A percentile compares a stretch with the other conserved stretches of the same genome.
phyloP scores from a whole-genome alignment of 352 stramenopile genomes.

The Aphanomyces cochlioides region DNA sequence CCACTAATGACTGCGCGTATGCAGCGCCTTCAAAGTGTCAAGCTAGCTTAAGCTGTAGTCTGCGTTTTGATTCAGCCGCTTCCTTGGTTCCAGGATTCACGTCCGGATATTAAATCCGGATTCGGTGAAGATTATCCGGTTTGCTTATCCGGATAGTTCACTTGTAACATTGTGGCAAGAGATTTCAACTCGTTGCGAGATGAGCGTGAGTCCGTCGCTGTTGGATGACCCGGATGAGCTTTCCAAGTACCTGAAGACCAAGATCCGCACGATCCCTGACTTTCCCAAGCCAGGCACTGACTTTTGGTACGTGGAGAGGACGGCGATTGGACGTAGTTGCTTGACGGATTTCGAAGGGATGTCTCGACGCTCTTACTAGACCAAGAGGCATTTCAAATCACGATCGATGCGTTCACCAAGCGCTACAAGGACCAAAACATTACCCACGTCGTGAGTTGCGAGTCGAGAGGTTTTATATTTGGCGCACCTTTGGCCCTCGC shows the following conservation, averaged over 20 bases:
- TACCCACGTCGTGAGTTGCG: conserved; percentile 77
- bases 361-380: conserved; percentile 71
- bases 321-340: not conserved
- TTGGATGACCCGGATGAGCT: conserved; percentile 52
- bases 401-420: conserved; percentile 61
- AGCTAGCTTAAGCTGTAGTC: no score
- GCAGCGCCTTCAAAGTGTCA: no score
- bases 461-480: conserved; percentile 81
- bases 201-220: conserved; percentile 34
- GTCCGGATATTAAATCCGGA: no score
- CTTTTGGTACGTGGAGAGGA: conserved; percentile 37
- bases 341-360: conserved; percentile 36
- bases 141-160: not conserved
- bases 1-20: no score
- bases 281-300: conserved; percentile 52
- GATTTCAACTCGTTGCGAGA: not conserved
- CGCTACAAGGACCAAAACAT: conserved; percentile 56
- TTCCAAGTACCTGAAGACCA: conserved; percentile 53
- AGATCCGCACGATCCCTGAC: conserved; percentile 65
- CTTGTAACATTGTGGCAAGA: no score
- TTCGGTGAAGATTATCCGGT: no score
- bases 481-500: conserved; percentile 66
- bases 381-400: conserved; percentile 63
- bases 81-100: no score
- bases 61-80: no score